Evolutionary conservation across 441 rosid species (phyloP).

Genomic region (Pelargonium myrrhifolium): DNA sequence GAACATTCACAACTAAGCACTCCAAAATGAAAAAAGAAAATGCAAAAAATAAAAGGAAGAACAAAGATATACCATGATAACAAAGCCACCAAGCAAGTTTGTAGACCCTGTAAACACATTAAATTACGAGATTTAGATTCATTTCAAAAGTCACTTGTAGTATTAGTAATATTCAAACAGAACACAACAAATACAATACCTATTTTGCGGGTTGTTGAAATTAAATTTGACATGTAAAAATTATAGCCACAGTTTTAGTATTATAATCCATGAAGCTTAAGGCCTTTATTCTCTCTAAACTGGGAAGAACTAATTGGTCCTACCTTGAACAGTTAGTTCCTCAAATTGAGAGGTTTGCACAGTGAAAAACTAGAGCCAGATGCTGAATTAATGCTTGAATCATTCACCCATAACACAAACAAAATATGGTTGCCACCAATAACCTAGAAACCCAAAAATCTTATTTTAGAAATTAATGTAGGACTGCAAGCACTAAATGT

Average conservation of each 20-base stretch:
- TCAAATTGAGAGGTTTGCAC: not conserved
- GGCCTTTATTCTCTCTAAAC: not conserved
- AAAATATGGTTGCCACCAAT: not conserved
- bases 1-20: not conserved
- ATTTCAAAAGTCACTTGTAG: constrained; percentile 10
- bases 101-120: constrained; percentile 48
- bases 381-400: not conserved
- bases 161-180: not conserved
- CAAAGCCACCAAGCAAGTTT: constrained; percentile 56
- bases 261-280: not conserved
- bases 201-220: not conserved
- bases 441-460: too few relatives aligned
- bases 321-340: not conserved
- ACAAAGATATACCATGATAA: constrained; percentile 46
- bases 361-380: not conserved
- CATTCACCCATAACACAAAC: not conserved
- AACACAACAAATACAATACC: not conserved
- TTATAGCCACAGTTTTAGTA: not conserved
- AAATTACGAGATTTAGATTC: constrained; percentile 24
- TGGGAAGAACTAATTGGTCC: not conserved
- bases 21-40: not conserved
- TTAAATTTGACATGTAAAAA: not conserved
- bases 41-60: not conserved
- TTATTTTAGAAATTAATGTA: too few relatives aligned
- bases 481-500: not conserved